Conservation (phyloP, 305 asterid species). For the Solanum hybrid region DNA sequence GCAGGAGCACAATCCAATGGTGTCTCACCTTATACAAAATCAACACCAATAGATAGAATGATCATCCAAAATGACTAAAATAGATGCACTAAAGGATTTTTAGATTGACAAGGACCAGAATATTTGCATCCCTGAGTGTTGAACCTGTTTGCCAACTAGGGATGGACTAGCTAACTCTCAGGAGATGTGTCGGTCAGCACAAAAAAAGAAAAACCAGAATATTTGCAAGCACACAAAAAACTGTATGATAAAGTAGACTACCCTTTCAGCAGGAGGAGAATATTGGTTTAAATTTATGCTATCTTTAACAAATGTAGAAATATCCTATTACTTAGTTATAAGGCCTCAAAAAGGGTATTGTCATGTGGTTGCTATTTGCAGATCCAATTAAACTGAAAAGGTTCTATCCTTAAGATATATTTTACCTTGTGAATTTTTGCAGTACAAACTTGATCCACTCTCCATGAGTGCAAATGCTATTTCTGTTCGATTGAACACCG, state of each 20-base stretch:
- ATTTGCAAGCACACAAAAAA: not conserved
- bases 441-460: conserved; percentile 54
- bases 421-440: conserved; percentile 83
- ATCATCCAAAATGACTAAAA: not conserved
- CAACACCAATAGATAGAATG: not conserved
- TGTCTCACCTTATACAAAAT: conserved; percentile 62
- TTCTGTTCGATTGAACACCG: conserved; percentile 84
- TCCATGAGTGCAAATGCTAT: conserved; percentile 88
- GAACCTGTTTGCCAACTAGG: not conserved
- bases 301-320: not conserved
- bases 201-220: not conserved
- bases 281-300: not conserved
- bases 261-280: not conserved
- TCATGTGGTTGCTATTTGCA: not conserved
- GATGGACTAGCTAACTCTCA: not conserved
- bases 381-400: conserved; percentile 1
- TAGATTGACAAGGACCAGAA: not conserved
- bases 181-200: not conserved
- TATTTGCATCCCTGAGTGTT: not conserved
- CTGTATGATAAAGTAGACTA: not conserved
- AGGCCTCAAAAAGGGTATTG: not conserved
- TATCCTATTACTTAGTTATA: not conserved
- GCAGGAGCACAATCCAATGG: conserved; percentile 96
- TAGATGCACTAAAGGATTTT: not conserved
- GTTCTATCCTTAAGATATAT: conserved; percentile 3